Evolutionary conservation across 257 asterid species (phyloP).

Genomic region (Capsicum chinense): DNA sequence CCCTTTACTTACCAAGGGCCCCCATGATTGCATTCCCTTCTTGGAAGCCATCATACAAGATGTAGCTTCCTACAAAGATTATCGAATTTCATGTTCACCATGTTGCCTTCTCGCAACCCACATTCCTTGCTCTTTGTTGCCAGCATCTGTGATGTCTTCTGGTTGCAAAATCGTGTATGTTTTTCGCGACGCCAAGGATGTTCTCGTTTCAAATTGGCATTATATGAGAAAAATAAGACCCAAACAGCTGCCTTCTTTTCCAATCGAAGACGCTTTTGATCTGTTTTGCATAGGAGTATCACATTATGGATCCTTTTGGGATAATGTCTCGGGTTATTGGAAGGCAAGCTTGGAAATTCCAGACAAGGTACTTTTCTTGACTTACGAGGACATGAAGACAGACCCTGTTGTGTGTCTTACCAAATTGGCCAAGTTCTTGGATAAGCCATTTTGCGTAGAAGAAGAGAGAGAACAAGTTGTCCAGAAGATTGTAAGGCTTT

Average conservation of each 20-base stretch:
- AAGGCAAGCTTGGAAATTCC: slow-evolving; percentile 13
- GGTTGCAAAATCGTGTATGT: slow-evolving; percentile 6
- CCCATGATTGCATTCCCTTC: slow-evolving; percentile 13
- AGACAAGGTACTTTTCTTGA: neutral
- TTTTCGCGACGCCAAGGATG: neutral
- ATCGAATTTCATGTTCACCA: neutral
- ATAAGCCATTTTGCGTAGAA: neutral
- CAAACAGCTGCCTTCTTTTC: neutral
- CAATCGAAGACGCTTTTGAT: neutral
- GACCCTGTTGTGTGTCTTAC: neutral
- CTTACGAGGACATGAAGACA: slow-evolving; percentile 5
- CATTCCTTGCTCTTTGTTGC: neutral
- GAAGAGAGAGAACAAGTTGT: neutral
- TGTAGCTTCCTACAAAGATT: neutral
- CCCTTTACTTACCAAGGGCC: neutral
- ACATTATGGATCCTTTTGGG: neutral
- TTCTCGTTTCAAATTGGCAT: neutral
- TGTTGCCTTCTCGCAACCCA: neutral
- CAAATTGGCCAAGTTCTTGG: slow-evolving; percentile 3
- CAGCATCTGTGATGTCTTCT: neutral
- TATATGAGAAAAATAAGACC: neutral
- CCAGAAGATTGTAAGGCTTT: slow-evolving; percentile 6
- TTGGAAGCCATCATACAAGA: neutral
- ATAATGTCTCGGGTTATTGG: neutral
- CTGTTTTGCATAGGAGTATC: neutral